Conservation (phyloP, 176 grass and related monocot genomes). For the Avena sativa region DNA sequence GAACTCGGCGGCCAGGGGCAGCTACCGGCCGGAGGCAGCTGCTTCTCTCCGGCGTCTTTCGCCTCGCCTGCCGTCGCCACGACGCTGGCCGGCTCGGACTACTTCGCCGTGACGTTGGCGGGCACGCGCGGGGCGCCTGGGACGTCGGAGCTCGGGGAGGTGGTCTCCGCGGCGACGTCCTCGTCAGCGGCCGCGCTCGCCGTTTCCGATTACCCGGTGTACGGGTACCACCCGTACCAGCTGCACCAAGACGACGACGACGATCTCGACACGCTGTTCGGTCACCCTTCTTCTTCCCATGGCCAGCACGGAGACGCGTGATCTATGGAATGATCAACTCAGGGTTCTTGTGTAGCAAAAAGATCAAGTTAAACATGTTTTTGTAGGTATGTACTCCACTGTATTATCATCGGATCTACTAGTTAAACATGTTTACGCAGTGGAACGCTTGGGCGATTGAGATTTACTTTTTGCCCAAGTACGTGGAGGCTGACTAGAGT, state of each 20-base stretch:
- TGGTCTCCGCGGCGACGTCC: constrained; percentile 50
- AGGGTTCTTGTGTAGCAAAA: too few relatives aligned
- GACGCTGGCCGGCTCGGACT: constrained; percentile 41
- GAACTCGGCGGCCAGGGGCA: constrained; percentile 3
- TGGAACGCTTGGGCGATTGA: too few relatives aligned
- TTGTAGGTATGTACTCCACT: too few relatives aligned
- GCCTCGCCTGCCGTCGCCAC: constrained; percentile 25
- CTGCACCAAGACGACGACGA: constrained; percentile 5
- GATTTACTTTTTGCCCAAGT: neutral
- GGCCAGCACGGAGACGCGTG: too few relatives aligned
- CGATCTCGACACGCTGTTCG: too few relatives aligned
- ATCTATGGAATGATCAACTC: too few relatives aligned
- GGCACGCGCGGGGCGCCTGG: constrained; percentile 9
- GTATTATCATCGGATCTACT: too few relatives aligned
- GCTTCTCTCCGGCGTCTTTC: constrained; percentile 33
- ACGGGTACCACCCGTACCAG: neutral
- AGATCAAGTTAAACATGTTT: too few relatives aligned
- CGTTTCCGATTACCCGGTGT: constrained; percentile 24
- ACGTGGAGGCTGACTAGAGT: constrained; percentile 25
- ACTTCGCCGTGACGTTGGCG: constrained; percentile 29
- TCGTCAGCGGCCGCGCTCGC: neutral
- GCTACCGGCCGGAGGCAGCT: neutral
- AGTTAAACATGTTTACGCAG: too few relatives aligned
- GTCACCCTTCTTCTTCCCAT: too few relatives aligned
- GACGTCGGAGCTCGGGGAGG: constrained; percentile 60